These are phyloP conservation scores for Diplodia scrobiculata DNA, from an alignment of 2,329 filamentous ascomycete species.

Conservation along the genomic window DNA sequence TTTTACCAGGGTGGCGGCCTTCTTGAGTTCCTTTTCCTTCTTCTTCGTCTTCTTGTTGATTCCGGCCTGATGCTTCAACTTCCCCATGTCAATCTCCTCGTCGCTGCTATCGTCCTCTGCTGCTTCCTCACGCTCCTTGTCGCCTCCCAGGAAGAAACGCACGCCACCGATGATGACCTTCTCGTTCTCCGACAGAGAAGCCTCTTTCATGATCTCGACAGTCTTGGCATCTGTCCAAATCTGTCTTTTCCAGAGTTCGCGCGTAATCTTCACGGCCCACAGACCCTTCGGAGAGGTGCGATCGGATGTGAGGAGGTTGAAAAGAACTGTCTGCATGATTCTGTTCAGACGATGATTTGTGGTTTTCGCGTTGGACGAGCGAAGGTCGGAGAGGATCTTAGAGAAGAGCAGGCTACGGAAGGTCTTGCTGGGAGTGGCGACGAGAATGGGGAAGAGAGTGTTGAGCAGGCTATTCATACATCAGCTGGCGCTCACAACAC, in stretches of 20 bases:
- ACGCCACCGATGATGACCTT: constrained; percentile 88
- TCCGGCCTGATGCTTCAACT: constrained; percentile 78
- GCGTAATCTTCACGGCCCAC: constrained; percentile 93
- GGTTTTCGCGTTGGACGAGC: constrained; percentile 80
- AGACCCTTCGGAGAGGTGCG: constrained; percentile 80
- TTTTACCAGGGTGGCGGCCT: constrained; percentile 80
- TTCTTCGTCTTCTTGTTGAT: constrained; percentile 99
- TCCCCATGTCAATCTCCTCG: constrained; percentile 74
- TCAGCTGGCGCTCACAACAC: not conserved
- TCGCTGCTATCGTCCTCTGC: constrained; percentile 82
- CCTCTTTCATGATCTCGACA: constrained; percentile 98
- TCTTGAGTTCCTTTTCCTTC: constrained; percentile 74
- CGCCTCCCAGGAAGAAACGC: constrained; percentile 91
- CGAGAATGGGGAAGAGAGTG: constrained; percentile 89
- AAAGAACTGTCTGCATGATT: constrained; percentile 88
- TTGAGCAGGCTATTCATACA: constrained; percentile 64
- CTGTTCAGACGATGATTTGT: constrained; percentile 92
- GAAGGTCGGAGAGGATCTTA: constrained; percentile 89
- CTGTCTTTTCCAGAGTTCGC: constrained; percentile 94
- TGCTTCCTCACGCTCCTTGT: constrained; percentile 90
- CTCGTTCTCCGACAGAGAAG: constrained; percentile 82
- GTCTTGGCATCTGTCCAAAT: constrained; percentile 94
- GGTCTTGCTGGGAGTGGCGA: constrained; percentile 88
- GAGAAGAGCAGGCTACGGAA: constrained; percentile 80
- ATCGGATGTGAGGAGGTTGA: constrained; percentile 86